phyloP scores from a whole-genome alignment of 345 rosid genomes.

The Syzygium aromaticum region DNA sequence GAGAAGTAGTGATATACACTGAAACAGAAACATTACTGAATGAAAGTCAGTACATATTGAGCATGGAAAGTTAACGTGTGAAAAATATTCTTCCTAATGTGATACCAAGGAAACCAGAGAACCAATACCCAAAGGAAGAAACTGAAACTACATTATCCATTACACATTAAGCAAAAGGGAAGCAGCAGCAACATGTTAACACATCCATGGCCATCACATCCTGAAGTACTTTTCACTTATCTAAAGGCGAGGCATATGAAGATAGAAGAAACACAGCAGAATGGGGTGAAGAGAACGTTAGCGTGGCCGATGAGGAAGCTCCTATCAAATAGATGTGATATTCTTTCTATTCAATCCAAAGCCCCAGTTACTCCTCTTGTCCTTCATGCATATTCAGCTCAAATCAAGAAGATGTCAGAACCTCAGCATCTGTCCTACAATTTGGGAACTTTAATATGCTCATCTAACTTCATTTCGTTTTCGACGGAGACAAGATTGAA shows the following conservation, averaged over 20 bases:
- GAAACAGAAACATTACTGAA: constrained; percentile 5
- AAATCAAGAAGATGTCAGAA: not conserved
- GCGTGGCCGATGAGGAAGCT: not conserved
- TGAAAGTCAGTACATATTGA: not conserved
- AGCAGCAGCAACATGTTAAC: not conserved
- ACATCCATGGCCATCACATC: not conserved
- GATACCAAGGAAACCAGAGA: not conserved
- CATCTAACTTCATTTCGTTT: not conserved
- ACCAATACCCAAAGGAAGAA: not conserved
- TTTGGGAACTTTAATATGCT: not conserved
- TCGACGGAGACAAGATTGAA: not conserved
- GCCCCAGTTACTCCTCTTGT: not conserved
- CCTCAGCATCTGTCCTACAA: not conserved
- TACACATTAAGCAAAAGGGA: not conserved
- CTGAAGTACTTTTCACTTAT: not conserved
- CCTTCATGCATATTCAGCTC: not conserved
- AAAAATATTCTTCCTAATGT: not conserved
- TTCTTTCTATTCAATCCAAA: not conserved
- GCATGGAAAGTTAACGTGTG: not conserved
- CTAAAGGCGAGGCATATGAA: not conserved
- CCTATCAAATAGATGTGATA: not conserved
- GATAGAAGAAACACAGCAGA: not conserved
- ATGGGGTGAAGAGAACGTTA: not conserved
- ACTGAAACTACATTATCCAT: not conserved
- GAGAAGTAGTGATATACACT: constrained; percentile 76